Evolutionary conservation across 371 early-diverging fungal species (phyloP), one percentile per base, ranked within the genome.

Genomic region (Chytridiales sp.): DNA sequence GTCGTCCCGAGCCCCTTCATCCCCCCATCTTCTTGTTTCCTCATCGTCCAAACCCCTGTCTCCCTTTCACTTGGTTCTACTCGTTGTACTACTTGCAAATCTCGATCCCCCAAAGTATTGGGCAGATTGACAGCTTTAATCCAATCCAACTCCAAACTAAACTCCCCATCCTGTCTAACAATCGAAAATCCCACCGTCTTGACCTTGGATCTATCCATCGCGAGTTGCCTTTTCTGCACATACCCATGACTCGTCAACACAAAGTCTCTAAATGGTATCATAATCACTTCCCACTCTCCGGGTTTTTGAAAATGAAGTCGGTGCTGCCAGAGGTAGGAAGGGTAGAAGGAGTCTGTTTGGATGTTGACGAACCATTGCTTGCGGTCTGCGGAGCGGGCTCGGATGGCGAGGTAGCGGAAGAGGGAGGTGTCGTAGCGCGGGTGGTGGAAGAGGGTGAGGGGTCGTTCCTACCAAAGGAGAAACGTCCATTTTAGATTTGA

Each of bases 201-300:
- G 61, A 96, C 84, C 56, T 84, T 83, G 59, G 89, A 80, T 34
- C 93, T 79, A 61, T 85, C 85, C 87, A 96, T 92, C 17, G 80
- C 80, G 19, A 91, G 78, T 68, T 96, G 94, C 21, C 67, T 54
- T 19, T 87, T 80, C 42, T 90, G 87, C 59, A 92, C 87, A 50
- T 85, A 82, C 27, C 95, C 93, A 59, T 94, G 87, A 64, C 86
- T 87, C 3, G 95, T 94, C 49, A 93, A 77, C 26, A 93, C 87
- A 67, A 96, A 96, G 66, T 92, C 91, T 34, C 85, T 83, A 68
- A 94, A 93, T 4, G 95, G 95, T 50, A 96, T 90, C 85, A 90
- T 70, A 19, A 93, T 81, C 13, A 85, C 87, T 72, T 96, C 94
- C 95, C 95, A 96, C 63, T 87, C 80, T 0, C 93, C 94, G 0